Evolutionary conservation across 495 filamentous ascomycete species (phyloP).

Genomic region (Trichoderma reesei): DNA sequence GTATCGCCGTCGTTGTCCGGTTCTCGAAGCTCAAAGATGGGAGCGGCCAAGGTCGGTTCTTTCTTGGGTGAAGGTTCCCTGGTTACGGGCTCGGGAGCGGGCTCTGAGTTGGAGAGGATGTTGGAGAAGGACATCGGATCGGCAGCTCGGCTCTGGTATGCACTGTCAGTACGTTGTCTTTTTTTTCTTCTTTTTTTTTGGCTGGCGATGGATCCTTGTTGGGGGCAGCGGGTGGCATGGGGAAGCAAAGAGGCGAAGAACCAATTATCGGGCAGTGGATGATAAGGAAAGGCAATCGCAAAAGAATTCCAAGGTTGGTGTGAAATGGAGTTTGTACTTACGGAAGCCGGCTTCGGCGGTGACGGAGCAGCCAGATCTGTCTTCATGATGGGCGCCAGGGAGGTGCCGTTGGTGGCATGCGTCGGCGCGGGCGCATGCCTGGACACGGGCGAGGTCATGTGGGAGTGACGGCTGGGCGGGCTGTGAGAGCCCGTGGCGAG

Average conservation of each 20-base stretch:
- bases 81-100: constrained; percentile 39
- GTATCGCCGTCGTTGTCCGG: constrained; percentile 16
- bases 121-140: constrained; percentile 90
- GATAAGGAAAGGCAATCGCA: not conserved
- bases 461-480: constrained; percentile 41
- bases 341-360: constrained; percentile 20
- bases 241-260: constrained; percentile 15
- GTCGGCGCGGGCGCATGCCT: constrained; percentile 29
- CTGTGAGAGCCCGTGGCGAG: constrained; percentile 43
- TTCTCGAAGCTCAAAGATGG: constrained; percentile 22
- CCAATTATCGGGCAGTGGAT: not conserved
- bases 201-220: not conserved
- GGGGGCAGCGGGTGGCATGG: constrained; percentile 13
- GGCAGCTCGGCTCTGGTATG: constrained; percentile 49
- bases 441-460: constrained; percentile 40
- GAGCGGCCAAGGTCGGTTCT: not conserved
- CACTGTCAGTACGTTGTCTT: constrained; percentile 14
- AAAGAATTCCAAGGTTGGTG: too few relatives aligned
- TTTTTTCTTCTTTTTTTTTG: too few relatives aligned
- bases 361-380: constrained; percentile 31
- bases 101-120: constrained; percentile 70
- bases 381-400: constrained; percentile 32
- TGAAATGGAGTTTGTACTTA: constrained; percentile 25
- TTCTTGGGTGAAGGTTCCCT: constrained; percentile 19
- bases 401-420: constrained; percentile 32